Evolutionary conservation across 192 early-diverging fungal species (phyloP), one percentile per base, ranked within the genome.

Genomic region (Geranomyces michiganensis): DNA sequence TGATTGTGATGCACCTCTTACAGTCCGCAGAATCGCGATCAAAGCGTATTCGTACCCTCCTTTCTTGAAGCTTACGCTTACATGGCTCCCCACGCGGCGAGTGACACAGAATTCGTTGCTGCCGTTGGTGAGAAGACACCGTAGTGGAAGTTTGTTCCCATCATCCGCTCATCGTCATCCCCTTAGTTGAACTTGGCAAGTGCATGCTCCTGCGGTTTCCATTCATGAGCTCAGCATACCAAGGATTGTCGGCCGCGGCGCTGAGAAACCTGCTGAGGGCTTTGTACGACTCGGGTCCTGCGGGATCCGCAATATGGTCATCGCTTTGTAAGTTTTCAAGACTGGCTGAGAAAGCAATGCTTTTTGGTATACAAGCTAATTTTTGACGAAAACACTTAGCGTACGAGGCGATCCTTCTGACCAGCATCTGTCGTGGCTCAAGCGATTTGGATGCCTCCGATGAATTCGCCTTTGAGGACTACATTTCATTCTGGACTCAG

Each of bases 31-130:
- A 77, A 75, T 48, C 71, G 71, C 55, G 58, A 74, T 7, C 65
- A 67, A 29, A 60, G 26, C 44, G 71, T 60, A 9, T 70, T 78
- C 45, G 46, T 78, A 7, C 82, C 90, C 8, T 79, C 87, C 0
- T 90, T 90, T 47, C 78, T 92, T 10, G 76, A 89, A 68, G 84
- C 91, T 0, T 92, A 85, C 51, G 78, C 80, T 17, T 81, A 73
- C 36, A 84, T 92, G 21, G 81, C 77, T 14, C 64, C 67, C 4
- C 74, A 78, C n/a, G 79, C 84, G 17, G 73, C 62, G 8, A 78
- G 88, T 6, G 81, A 82, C 41, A 43, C 74, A 21, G 70, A 77
- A 30, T 63, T 92, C 53, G 64, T 86, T 56, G 48, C 72, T 1
- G 79, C 84, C 15, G 76, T 82, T 21, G 78, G 78, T 76, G 62